These are phyloP conservation scores for Barbarea vulgaris DNA, from an alignment of 345 rosid species.

Conservation along the genomic window DNA sequence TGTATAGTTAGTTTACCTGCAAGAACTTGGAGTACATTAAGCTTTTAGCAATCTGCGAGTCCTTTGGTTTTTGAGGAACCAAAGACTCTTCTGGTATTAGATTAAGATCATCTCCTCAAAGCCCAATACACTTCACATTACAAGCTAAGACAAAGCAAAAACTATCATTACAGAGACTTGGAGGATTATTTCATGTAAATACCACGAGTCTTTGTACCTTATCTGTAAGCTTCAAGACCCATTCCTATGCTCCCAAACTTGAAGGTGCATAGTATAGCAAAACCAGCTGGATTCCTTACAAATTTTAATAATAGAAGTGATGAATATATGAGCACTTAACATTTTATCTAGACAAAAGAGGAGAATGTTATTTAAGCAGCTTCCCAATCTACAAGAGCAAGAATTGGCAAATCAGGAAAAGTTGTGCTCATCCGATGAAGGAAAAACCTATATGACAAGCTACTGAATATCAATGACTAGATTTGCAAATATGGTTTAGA, in stretches of 20 bases:
- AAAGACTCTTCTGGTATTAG: constrained; percentile 76
- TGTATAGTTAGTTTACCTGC: constrained; percentile 46
- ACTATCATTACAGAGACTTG: constrained; percentile 9
- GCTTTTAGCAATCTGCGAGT: constrained; percentile 80
- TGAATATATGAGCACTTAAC: too few species aligned
- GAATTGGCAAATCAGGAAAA: constrained; percentile 77
- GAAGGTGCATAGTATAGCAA: constrained; percentile 83
- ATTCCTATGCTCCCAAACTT: constrained; percentile 93
- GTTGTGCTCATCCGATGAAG: constrained; percentile 71
- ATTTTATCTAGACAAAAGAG: background rate
- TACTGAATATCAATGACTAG: background rate
- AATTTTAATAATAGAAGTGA: background rate
- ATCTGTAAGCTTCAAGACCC: constrained; percentile 96
- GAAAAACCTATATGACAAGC: constrained; percentile 53
- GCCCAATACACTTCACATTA: constrained; percentile 89
- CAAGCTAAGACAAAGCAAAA: constrained; percentile 56
- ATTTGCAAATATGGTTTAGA: background rate
- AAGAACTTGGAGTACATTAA: constrained; percentile 63
- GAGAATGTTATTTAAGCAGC: constrained; percentile 8
- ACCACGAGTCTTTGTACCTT: constrained; percentile 58
- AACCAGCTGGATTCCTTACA: constrained; percentile 90
- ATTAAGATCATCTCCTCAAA: constrained; percentile 70
- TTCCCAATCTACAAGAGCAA: constrained; percentile 94
- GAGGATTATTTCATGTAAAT: background rate
- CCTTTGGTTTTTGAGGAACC: constrained; percentile 62